Evolutionary conservation across 164 flowering plant genomes (phyloP), one percentile per base, ranked within the genome.

Genomic region (Paratinospora sagittata): DNA sequence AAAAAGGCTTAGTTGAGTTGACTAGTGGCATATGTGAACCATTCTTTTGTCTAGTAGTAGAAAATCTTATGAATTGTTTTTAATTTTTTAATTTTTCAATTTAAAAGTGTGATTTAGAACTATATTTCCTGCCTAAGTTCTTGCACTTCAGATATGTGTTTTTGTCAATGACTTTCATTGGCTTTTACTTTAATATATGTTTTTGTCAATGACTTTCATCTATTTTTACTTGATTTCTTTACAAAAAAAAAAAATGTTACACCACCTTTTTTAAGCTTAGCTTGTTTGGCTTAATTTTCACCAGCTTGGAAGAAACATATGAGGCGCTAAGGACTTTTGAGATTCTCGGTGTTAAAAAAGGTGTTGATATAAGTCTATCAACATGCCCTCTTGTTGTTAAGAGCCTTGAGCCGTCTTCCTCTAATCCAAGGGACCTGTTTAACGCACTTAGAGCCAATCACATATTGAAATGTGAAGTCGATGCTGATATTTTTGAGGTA

Each of bases 241-340:
- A n/a, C n/a, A n/a, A 19, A n/a, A 55, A n/a, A 55, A 19, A 19
- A 55, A 55, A 4, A 19, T 55, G 61, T 19, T 55, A 21, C 61
- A 19, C 21, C 2, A 55, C 7, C 61, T 52, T 17, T 17, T n/a
- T 1, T 55, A 19, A 55, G 61, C 61, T 55, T 55, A 55, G 10
- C 10, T 55, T 21, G 61, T 43, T 14, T 55, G 61, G 5, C 4
- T 55, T 19, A 6, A 52, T 52, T 70, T 8, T 69, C 39, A 58
- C 36, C 88, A 96, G 99, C 76, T 78, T 92, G 66, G 96, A 89
- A 74, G 97, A 88, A 72, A 52, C 90, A n/a, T 92, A 87, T 65
- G 91, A 96, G 79, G 97, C 96, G 3, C 69, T 93, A 63, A 79
- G 85, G 77, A 82, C 91, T 33, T 84, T 91, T 77, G 87, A 89